These are phyloP conservation scores for Colletotrichum sp. DNA, from an alignment of 2,329 filamentous ascomycete species.

Conservation along the genomic window DNA sequence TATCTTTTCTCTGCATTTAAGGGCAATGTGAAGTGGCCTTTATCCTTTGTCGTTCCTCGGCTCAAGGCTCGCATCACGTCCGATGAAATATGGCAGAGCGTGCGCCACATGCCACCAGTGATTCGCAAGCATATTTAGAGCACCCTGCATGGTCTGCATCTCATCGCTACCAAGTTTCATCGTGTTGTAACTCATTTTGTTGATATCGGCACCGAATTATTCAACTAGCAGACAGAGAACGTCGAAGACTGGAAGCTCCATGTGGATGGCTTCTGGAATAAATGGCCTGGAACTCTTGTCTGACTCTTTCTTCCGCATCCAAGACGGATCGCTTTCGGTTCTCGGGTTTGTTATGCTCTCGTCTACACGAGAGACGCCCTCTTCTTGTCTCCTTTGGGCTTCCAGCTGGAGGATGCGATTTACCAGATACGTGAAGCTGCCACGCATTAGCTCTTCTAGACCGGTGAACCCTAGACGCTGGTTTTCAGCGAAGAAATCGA, in stretches of 20 bases:
- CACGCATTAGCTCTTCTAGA: constrained; percentile 6
- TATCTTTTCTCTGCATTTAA: background rate
- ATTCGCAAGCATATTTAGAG: background rate
- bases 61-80: background rate
- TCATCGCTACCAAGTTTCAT: background rate
- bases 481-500: constrained; percentile 3
- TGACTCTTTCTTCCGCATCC: background rate
- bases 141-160: background rate
- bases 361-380: background rate
- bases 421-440: constrained; percentile 23
- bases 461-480: background rate
- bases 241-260: constrained; percentile 37
- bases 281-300: constrained; percentile 10
- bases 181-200: constrained; percentile 8
- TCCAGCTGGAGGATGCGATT: constrained; percentile 22
- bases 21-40: constrained; percentile 14
- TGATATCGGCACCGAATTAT: constrained; percentile 34
- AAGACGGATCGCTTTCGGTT: background rate
- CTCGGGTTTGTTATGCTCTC: background rate
- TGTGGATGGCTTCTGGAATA: constrained; percentile 29
- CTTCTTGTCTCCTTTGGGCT: background rate
- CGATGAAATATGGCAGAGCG: constrained; percentile 16
- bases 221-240: constrained; percentile 39
- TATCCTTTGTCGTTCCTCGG: background rate
- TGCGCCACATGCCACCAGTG: constrained; percentile 21